Evolutionary conservation across 2,329 filamentous ascomycete species (phyloP).

Genomic region (Diaporthe caulivora): DNA sequence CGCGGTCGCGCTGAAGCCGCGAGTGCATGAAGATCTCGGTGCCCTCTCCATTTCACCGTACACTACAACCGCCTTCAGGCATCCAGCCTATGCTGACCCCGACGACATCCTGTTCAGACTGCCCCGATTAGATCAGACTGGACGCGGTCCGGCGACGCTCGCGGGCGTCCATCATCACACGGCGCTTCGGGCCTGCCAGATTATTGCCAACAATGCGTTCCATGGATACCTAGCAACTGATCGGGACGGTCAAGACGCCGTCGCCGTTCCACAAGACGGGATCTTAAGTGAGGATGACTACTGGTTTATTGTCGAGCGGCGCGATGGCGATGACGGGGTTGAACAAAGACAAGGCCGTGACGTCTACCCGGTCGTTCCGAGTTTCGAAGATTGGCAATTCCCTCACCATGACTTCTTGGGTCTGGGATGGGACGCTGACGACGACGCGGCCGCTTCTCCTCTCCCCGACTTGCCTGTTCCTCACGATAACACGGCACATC

Average conservation of each 20-base stretch:
- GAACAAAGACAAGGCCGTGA: background rate
- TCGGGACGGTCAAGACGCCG: background rate
- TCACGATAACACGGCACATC: background rate
- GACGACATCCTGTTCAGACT: background rate
- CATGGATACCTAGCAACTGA: background rate
- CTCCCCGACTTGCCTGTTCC: background rate
- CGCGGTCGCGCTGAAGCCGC: too few relatives aligned
- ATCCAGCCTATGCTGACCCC: too few relatives aligned
- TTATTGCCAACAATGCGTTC: background rate
- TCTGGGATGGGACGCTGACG: background rate
- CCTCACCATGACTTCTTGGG: background rate
- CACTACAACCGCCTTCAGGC: too few relatives aligned
- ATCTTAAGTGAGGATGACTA: background rate
- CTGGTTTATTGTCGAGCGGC: background rate
- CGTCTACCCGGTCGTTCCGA: background rate
- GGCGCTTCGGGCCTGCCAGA: background rate
- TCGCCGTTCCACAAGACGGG: background rate
- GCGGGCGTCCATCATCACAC: background rate
- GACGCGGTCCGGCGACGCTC: background rate
- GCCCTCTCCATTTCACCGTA: too few relatives aligned
- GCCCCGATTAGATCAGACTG: background rate
- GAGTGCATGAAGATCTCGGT: too few relatives aligned
- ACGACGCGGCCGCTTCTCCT: background rate
- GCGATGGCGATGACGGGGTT: too few relatives aligned
- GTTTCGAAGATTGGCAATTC: background rate